A percentile compares a stretch with the other conserved stretches of the same genome.
phyloP scores from a whole-genome alignment of 345 rosid species.

The thale cress (Arabidopsis thaliana) region TAIR10.1 NC_003075.7:10466001-10466500 shows the following conservation, averaged over 20 bases:
- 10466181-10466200: neutral
- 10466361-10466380: neutral
- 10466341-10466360: neutral
- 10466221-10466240: neutral
- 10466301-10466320: conserved; percentile 83
- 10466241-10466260: neutral
- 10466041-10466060: neutral
- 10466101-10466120: neutral
- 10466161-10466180: neutral
- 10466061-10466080: neutral
- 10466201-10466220: neutral
- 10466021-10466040: neutral
- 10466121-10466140: neutral
- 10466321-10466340: conserved; percentile 63
- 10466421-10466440: conserved; percentile 5
- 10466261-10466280: conserved; percentile 20
- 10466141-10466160: neutral
- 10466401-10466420: neutral
- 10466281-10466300: conserved; percentile 83
- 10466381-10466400: neutral
- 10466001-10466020: neutral
- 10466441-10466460: neutral
- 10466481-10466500: neutral
- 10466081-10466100: neutral
- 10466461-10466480: conserved; percentile 15